Evolutionary conservation across 2,329 filamentous ascomycete species (phyloP).

Genomic region (Leptographium procerum): DNA sequence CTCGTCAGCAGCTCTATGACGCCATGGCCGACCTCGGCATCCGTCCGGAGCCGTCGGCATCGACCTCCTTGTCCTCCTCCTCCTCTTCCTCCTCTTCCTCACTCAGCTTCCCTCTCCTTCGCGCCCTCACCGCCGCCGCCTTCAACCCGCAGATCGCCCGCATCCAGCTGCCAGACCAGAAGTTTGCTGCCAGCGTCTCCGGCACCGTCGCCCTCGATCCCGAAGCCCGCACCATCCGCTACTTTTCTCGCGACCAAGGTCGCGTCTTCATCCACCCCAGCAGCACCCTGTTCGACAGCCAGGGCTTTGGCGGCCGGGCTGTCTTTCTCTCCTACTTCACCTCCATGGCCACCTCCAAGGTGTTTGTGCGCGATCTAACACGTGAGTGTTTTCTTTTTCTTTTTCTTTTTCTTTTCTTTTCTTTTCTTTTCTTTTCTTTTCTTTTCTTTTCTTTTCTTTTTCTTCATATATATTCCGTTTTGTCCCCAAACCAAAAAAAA

Average conservation of each 20-base stretch:
- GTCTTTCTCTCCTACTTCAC: slow-evolving; percentile 82
- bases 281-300: slow-evolving; percentile 74
- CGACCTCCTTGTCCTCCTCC: slow-evolving; percentile 7
- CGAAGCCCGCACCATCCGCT: slow-evolving; percentile 84
- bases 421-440: slow-evolving; percentile 83
- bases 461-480: neutral
- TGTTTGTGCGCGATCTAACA: slow-evolving; percentile 84
- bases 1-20: slow-evolving; percentile 72
- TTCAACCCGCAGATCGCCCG: slow-evolving; percentile 81
- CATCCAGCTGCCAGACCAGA: slow-evolving; percentile 91
- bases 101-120: slow-evolving; percentile 41
- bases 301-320: slow-evolving; percentile 63
- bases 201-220: slow-evolving; percentile 90
- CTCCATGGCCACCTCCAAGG: slow-evolving; percentile 83
- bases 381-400: slow-evolving; percentile 70
- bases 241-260: slow-evolving; percentile 75
- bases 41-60: slow-evolving; percentile 29
- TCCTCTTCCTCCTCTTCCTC: slow-evolving; percentile 17
- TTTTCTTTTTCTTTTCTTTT: slow-evolving; percentile 79
- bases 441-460: neutral
- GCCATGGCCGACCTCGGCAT: slow-evolving; percentile 82
- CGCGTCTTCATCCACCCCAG: slow-evolving; percentile 89
- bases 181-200: slow-evolving; percentile 76
- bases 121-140: slow-evolving; percentile 60
- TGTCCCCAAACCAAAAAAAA: no score